These are phyloP conservation scores for Cocos nucifera DNA, from an alignment of 176 grass and related monocot genomes.

Conservation along the genomic window DNA sequence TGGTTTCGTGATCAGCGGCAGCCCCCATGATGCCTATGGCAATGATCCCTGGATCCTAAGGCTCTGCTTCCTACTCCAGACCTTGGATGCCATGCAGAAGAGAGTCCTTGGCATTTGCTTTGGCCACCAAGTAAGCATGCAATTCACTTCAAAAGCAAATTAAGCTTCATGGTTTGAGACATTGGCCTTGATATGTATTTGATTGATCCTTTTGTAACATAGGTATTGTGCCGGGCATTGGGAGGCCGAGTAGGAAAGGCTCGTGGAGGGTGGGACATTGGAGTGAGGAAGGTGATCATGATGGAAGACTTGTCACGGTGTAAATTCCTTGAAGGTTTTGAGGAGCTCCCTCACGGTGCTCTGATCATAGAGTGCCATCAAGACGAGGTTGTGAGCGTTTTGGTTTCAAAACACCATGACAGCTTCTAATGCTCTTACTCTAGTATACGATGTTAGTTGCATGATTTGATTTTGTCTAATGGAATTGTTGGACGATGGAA, in stretches of 20 bases:
- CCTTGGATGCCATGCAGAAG: constrained; percentile 37
- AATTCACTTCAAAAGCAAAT: too few relatives aligned
- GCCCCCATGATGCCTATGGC: constrained; percentile 46
- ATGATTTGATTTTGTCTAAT: neutral
- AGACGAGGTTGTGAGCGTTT: constrained; percentile 28
- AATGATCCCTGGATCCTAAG: constrained; percentile 43
- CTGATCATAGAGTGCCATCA: constrained; percentile 49
- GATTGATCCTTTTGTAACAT: too few relatives aligned
- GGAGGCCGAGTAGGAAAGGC: constrained; percentile 29
- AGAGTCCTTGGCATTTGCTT: constrained; percentile 58
- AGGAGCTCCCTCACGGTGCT: constrained; percentile 3
- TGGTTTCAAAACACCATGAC: neutral
- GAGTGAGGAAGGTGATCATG: constrained; percentile 35
- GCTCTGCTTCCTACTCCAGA: constrained; percentile 36
- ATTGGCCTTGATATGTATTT: too few relatives aligned
- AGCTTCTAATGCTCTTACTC: neutral
- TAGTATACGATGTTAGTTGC: neutral
- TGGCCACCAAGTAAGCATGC: constrained; percentile 28
- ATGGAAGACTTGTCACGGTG: neutral
- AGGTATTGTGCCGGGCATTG: constrained; percentile 42
- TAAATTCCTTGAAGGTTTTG: neutral
- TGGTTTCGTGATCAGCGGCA: constrained; percentile 50
- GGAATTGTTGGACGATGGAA: too few relatives aligned
- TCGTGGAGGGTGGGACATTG: constrained; percentile 40
- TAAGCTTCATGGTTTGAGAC: too few relatives aligned